Percentiles rank a stretch among this genome's conserved stretches.
Conservation (phyloP, 371 early-diverging fungal genomes). For the Mortierella sp. region DNA sequence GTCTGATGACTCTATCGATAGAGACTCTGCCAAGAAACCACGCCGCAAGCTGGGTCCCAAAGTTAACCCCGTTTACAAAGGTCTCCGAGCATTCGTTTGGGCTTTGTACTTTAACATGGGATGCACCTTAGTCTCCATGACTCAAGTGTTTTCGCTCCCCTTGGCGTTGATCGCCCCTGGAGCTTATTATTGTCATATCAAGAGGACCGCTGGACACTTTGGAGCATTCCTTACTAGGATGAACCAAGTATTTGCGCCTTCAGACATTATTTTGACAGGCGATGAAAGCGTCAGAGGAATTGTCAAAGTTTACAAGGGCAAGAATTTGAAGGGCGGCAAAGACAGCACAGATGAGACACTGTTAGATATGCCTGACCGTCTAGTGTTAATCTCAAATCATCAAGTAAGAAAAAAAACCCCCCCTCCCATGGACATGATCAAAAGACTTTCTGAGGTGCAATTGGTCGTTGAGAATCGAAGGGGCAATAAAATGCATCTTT, state of each 20-base stretch:
- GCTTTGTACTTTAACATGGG: slow-evolving; percentile 49
- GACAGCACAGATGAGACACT: slow-evolving; percentile 45
- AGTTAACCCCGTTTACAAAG: slow-evolving; percentile 50
- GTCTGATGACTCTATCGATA: slow-evolving; percentile 10
- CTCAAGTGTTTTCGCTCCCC: slow-evolving; percentile 46
- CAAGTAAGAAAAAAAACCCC: slow-evolving; percentile 62
- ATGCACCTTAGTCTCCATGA: slow-evolving; percentile 43
- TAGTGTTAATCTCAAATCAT: slow-evolving; percentile 82
- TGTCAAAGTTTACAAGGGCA: slow-evolving; percentile 29
- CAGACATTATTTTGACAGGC: slow-evolving; percentile 68
- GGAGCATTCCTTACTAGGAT: slow-evolving; percentile 69
- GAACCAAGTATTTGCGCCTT: slow-evolving; percentile 76
- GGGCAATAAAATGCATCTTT: neutral
- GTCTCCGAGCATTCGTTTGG: slow-evolving; percentile 37
- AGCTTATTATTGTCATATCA: slow-evolving; percentile 64
- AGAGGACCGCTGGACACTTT: slow-evolving; percentile 70
- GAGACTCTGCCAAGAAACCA: slow-evolving; percentile 2
- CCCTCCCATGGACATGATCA: neutral
- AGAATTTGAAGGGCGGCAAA: slow-evolving; percentile 15
- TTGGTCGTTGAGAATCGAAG: neutral
- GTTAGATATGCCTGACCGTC: slow-evolving; percentile 61
- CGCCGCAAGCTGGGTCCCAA: slow-evolving; percentile 33
- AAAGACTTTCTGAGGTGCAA: neutral
- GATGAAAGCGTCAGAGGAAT: slow-evolving; percentile 60
- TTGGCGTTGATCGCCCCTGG: slow-evolving; percentile 35